phyloP scores from a whole-genome alignment of 225 moss, liverwort and hornwort genomes.

The Pleurozium schreberi region DNA sequence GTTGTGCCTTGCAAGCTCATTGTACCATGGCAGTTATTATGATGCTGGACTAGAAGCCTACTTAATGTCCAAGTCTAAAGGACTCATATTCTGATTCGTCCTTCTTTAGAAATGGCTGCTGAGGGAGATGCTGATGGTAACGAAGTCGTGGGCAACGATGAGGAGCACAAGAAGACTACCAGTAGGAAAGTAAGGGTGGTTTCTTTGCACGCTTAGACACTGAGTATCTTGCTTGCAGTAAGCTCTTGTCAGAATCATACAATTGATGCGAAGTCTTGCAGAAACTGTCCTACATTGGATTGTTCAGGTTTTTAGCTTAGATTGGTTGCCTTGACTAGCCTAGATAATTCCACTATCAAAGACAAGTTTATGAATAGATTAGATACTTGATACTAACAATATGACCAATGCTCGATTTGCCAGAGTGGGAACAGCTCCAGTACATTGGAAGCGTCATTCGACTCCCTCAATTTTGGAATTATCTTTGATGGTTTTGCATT shows the following conservation, averaged over 20 bases:
- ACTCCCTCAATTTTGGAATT: constrained; percentile 67
- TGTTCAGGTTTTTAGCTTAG: not conserved
- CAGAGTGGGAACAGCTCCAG: constrained; percentile 34
- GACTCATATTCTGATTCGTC: not conserved
- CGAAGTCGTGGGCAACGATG: constrained; percentile 19
- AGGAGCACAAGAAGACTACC: constrained; percentile 31
- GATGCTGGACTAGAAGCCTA: not conserved
- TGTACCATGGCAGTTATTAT: not conserved
- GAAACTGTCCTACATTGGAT: not conserved
- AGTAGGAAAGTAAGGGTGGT: constrained; percentile 35
- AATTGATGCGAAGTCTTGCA: not conserved
- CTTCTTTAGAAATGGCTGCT: constrained; percentile 3
- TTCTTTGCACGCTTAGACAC: not conserved
- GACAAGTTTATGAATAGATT: not conserved
- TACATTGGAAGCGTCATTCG: constrained; percentile 65
- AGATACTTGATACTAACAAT: not conserved
- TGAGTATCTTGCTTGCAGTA: not conserved
- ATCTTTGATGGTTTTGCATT: too few species aligned
- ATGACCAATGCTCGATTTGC: not conserved
- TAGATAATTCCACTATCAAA: not conserved
- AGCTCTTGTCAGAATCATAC: not conserved
- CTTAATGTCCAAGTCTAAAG: not conserved
- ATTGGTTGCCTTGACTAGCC: not conserved
- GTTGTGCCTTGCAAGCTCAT: not conserved
- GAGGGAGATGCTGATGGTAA: constrained; percentile 31